phyloP scores from a whole-genome alignment of 2,329 filamentous ascomycete genomes.

The Fusarium paranaense region DNA sequence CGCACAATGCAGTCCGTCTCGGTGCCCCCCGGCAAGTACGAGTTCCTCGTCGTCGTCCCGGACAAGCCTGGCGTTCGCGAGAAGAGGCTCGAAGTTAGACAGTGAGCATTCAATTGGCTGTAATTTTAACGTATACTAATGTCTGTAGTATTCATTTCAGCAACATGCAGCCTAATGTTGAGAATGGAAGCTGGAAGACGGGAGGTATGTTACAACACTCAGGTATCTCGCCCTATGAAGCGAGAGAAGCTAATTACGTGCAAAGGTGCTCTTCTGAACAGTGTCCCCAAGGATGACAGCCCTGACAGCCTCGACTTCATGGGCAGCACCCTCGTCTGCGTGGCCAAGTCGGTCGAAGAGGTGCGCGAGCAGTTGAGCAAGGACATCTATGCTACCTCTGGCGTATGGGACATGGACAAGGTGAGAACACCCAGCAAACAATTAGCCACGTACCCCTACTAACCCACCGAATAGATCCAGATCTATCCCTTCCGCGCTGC shows the following conservation, averaged over 20 bases:
- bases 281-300: conserved; percentile 72
- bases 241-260: background rate
- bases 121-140: conserved; percentile 19
- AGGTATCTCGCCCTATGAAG: background rate
- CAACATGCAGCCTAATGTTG: conserved; percentile 62
- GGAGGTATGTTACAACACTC: conserved; percentile 64
- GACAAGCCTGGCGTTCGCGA: conserved; percentile 70
- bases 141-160: conserved; percentile 62
- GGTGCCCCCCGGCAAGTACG: conserved; percentile 55
- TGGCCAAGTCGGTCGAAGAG: conserved; percentile 77
- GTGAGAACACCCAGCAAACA: conserved; percentile 49
- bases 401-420: conserved; percentile 85
- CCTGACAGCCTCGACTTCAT: conserved; percentile 73
- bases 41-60: conserved; percentile 77
- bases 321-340: conserved; percentile 77
- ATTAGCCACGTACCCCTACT: background rate
- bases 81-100: conserved; percentile 71
- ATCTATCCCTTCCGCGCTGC: conserved; percentile 63
- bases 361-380: conserved; percentile 73
- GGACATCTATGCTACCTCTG: conserved; percentile 78
- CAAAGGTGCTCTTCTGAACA: conserved; percentile 74
- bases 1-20: conserved; percentile 47
- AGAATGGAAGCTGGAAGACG: conserved; percentile 70
- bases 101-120: conserved; percentile 54
- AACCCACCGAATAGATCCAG: conserved; percentile 52